Evolutionary conservation across 768 basidiomycete species (phyloP).

Genomic region (Pholiota conissans): DNA sequence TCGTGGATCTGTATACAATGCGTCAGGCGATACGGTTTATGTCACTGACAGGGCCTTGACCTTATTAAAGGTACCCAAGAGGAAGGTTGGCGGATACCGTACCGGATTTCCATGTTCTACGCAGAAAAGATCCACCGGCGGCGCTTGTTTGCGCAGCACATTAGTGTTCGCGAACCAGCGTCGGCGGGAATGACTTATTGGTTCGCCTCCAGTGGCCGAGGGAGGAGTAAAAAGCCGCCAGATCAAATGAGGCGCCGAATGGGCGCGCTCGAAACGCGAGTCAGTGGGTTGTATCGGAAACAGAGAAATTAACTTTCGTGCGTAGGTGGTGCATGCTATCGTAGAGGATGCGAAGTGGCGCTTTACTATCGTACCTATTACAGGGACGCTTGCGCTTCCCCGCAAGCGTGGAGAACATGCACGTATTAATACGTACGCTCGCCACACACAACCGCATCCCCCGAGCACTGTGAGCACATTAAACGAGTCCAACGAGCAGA

Average conservation of each 20-base stretch:
- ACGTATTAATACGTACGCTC: not conserved
- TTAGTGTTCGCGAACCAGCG: not conserved
- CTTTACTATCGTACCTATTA: not conserved
- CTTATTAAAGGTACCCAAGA: not conserved
- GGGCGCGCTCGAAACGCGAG: not conserved
- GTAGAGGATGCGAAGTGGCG: not conserved
- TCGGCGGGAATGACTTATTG: not conserved
- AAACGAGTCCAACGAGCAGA: not conserved
- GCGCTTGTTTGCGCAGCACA: not conserved
- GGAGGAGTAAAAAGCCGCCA: not conserved
- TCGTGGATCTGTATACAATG: not conserved
- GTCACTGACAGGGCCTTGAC: not conserved
- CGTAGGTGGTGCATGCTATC: not conserved
- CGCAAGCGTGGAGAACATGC: not conserved
- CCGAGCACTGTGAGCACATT: not conserved
- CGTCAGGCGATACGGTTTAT: not conserved
- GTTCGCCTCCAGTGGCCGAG: not conserved
- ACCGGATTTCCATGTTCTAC: not conserved
- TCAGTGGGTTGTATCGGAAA: not conserved
- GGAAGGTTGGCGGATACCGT: not conserved
- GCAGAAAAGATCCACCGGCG: not conserved
- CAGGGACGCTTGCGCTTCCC: not conserved
- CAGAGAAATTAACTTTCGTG: not conserved
- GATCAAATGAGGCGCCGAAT: too few relatives aligned
- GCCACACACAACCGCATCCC: not conserved